Evolutionary conservation across 306 rosid genomes (phyloP).

Genomic region (Cucumis sativus): DNA sequence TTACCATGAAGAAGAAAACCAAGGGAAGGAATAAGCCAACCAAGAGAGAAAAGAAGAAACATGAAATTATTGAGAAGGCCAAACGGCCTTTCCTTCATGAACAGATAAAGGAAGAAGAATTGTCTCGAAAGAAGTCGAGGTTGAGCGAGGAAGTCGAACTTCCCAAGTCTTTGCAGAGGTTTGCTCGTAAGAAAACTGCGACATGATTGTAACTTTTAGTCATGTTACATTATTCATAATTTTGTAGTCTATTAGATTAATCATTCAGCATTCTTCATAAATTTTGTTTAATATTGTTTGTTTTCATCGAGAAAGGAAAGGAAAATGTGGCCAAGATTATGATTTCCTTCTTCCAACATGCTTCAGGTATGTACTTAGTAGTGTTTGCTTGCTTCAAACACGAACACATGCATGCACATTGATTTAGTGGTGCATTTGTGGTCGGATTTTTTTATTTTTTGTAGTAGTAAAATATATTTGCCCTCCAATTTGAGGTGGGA

Average conservation of each 20-base stretch:
- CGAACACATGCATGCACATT: background rate
- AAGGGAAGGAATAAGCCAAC: conserved; percentile 80
- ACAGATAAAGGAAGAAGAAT: conserved; percentile 33
- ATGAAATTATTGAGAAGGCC: conserved; percentile 38
- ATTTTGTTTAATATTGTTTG: background rate
- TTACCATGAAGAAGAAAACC: conserved; percentile 56
- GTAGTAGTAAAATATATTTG: background rate
- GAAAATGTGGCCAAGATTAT: background rate
- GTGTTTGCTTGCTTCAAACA: background rate
- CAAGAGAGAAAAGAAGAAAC: conserved; percentile 45
- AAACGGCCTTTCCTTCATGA: conserved; percentile 70
- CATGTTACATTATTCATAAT: background rate
- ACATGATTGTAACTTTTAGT: conserved; percentile 11
- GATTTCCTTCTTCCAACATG: background rate
- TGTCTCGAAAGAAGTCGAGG: conserved; percentile 48
- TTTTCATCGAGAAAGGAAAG: background rate
- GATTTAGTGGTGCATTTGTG: background rate
- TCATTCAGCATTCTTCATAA: background rate
- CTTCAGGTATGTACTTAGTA: background rate
- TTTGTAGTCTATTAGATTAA: background rate
- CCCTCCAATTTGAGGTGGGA: background rate
- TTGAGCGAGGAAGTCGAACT: conserved; percentile 30
- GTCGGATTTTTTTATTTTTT: background rate
- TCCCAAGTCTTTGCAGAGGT: conserved; percentile 62
- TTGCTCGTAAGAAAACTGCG: conserved; percentile 45